Evolutionary conservation across 257 asterid genomes (phyloP), one percentile per base, ranked within the genome.

Genomic region (Gentiana macrophylla): DNA sequence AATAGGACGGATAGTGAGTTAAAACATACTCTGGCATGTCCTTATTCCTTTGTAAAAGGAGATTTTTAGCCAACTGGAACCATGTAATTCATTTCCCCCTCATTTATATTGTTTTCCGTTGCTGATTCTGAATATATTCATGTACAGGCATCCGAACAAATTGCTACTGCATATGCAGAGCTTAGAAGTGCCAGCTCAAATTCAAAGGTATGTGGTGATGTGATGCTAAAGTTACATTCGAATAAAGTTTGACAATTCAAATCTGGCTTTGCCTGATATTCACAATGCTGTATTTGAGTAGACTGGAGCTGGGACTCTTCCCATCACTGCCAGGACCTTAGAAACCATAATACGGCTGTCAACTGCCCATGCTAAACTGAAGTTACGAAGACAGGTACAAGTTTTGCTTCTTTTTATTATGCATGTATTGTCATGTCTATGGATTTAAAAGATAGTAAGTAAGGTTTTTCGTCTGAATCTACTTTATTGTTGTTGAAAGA

Each of bases 351-450:
- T 91, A 53, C 91, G 94, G 67, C 83, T 87, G 35, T 91, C 96
- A 9, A 91, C 98, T 65, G 96, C 98, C 61, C 98, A 91, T 70
- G 98, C 98, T 62, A 91, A 87, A 70, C 69, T 91, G 86, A 91
- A 62, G 83, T 62, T 84, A 77, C 80, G 90, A 55, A 82, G 81
- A 77, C 87, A 84, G 96, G 98, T 90, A 74, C 10, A 11, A 0
- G 4, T 49, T 52, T 59, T 64, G 55, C 37, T 52, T 37, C n/a
- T 10, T 50, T 45, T 35, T 33, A 49, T 52, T 34, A 15, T 37
- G 49, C 53, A 9, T 10, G 38, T 65, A 6, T 36, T 37, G 13
- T 15, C 24, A 3, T 15, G 12, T 49, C 12, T 6, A 1, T 24
- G 49, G 3, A 35, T 2, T 32, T 50, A 34, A 7, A 24, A 11